Conservation (phyloP, 768 basidiomycete species). For the Butyriboletus loyo region DNA sequence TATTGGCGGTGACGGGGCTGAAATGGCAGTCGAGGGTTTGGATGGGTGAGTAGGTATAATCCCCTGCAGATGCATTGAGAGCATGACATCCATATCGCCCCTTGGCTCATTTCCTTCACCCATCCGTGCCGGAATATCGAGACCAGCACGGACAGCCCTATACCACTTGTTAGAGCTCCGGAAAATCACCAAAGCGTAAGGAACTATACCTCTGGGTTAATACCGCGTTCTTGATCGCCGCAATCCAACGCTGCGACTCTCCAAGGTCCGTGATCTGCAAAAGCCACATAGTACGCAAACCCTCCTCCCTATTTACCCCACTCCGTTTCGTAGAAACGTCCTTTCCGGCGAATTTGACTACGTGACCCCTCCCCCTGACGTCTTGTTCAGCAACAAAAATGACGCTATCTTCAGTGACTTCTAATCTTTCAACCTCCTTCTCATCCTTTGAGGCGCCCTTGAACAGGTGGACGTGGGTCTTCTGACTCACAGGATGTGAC, state of each 20-base stretch:
- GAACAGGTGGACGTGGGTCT: conserved; percentile 70
- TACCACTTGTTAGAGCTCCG: neutral
- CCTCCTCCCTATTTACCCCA: conserved; percentile 12
- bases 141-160: conserved; percentile 68
- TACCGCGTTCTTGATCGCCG: conserved; percentile 67
- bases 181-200: neutral
- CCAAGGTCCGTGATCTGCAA: conserved; percentile 59
- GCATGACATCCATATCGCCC: conserved; percentile 82
- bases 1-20: conserved; percentile 11
- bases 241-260: conserved; percentile 76
- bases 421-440: conserved; percentile 68
- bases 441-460: conserved; percentile 58
- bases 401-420: conserved; percentile 73
- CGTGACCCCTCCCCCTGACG: conserved; percentile 43
- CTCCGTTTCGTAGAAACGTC: conserved; percentile 48
- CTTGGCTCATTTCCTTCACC: conserved; percentile 56
- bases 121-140: conserved; percentile 45
- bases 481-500: conserved; percentile 34
- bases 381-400: conserved; percentile 67
- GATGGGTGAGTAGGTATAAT: conserved; percentile 35
- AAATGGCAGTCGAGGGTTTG: conserved; percentile 8
- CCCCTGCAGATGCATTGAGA: conserved; percentile 74
- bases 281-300: conserved; percentile 44
- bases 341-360: conserved; percentile 67
- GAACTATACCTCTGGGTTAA: conserved; percentile 59